Percentiles rank a stretch among this genome's conserved stretches.
Evolutionary conservation across 495 filamentous ascomycete genomes (phyloP).

Genomic region (Tuber aestivum): DNA sequence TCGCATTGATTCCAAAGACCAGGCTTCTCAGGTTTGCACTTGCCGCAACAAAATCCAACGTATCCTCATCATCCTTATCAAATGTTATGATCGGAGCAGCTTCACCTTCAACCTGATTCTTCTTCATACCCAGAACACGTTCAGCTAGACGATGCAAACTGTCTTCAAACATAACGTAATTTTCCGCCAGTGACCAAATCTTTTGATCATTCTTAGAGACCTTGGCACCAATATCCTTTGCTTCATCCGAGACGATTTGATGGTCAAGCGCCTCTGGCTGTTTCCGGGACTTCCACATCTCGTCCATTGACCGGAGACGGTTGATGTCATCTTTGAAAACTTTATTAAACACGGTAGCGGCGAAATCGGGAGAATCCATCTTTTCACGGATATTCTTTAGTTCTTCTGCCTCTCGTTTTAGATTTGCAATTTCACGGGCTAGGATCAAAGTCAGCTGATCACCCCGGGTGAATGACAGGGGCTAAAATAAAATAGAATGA

Average conservation of each 20-base stretch:
- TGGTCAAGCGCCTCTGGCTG: slow-evolving; percentile 69
- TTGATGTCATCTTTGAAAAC: slow-evolving; percentile 84
- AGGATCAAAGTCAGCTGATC: not conserved
- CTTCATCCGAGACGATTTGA: slow-evolving; percentile 49
- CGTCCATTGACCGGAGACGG: slow-evolving; percentile 78
- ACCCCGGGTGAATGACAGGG: not conserved
- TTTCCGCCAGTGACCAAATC: slow-evolving; percentile 75
- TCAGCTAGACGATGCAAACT: slow-evolving; percentile 71
- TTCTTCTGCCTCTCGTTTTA: slow-evolving; percentile 74
- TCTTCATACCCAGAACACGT: slow-evolving; percentile 59
- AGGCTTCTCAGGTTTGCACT: slow-evolving; percentile 80
- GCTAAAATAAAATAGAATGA: not conserved
- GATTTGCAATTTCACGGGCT: slow-evolving; percentile 79
- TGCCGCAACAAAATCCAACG: slow-evolving; percentile 87
- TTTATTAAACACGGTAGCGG: slow-evolving; percentile 79
- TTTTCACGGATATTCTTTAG: slow-evolving; percentile 74
- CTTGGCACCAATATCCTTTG: slow-evolving; percentile 49
- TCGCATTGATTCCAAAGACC: slow-evolving; percentile 77
- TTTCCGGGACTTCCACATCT: slow-evolving; percentile 87
- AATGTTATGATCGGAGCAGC: slow-evolving; percentile 66
- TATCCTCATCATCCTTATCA: slow-evolving; percentile 96
- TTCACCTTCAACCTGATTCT: slow-evolving; percentile 48
- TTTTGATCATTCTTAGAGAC: slow-evolving; percentile 64
- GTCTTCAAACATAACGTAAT: slow-evolving; percentile 78
- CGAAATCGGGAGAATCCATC: slow-evolving; percentile 75